A percentile compares a stretch with the other conserved stretches of the same genome.
Conservation (phyloP, 257 asterid genomes). For the Solanum sitiens region DNA sequence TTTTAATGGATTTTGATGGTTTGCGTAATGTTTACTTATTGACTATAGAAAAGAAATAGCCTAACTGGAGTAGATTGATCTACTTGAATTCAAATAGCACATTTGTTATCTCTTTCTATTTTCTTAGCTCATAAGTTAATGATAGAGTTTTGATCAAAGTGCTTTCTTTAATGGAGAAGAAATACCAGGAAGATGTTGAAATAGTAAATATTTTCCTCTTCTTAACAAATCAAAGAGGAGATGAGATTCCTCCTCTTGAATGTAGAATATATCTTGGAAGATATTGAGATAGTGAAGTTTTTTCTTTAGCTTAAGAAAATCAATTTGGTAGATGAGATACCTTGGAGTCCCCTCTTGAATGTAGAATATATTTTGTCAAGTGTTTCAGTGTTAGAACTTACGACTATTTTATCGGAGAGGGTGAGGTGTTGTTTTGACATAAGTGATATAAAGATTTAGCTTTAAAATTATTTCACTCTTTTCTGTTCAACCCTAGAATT, state of each 20-base stretch:
- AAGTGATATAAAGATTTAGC: neutral
- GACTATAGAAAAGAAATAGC: neutral
- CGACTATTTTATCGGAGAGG: neutral
- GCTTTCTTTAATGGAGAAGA: neutral
- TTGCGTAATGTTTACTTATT: too few species aligned
- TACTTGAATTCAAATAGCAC: neutral
- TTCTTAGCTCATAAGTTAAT: neutral
- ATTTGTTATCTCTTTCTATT: neutral
- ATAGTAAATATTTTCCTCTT: neutral
- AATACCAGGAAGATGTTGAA: neutral
- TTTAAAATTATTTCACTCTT: neutral
- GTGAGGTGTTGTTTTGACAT: neutral
- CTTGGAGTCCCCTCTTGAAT: neutral
- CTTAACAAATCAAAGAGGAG: neutral
- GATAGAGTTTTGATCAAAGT: neutral
- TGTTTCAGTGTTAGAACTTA: neutral
- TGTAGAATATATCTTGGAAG: neutral
- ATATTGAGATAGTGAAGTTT: too few species aligned
- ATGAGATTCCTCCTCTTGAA: neutral
- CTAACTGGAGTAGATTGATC: neutral
- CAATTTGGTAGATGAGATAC: neutral
- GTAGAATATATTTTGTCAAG: neutral
- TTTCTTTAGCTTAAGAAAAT: neutral
- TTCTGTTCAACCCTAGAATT: neutral
- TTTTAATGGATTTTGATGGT: neutral